phyloP scores from a whole-genome alignment of 2,329 filamentous ascomycete species.

The Sclerotinia minor region DNA sequence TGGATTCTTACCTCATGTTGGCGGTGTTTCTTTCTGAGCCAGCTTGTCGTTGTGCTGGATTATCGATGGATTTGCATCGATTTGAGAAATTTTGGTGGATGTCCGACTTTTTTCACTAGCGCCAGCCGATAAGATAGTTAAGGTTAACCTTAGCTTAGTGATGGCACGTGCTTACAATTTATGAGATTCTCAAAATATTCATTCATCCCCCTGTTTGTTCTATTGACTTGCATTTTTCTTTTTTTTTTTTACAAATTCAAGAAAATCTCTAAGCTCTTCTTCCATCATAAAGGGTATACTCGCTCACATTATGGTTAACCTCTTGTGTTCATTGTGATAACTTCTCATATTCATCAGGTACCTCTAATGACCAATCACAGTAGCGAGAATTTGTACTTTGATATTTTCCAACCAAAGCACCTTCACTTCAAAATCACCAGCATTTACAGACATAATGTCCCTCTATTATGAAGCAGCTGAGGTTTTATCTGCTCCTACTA shows the following conservation, averaged over 20 bases:
- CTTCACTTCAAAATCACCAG: not conserved
- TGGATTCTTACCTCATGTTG: constrained; percentile 25
- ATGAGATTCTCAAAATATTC: not conserved
- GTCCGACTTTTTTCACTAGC: constrained; percentile 25
- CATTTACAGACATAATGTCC: constrained; percentile 62
- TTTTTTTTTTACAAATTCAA: not conserved
- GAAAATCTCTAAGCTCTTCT: not conserved
- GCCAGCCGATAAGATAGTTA: constrained; percentile 24
- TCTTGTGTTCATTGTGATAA: constrained; percentile 5
- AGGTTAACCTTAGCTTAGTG: not conserved
- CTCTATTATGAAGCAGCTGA: constrained; percentile 90
- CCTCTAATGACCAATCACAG: constrained; percentile 11
- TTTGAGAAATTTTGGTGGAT: constrained; percentile 25
- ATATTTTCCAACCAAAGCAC: constrained; percentile 19
- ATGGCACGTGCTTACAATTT: constrained; percentile 19
- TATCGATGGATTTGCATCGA: constrained; percentile 11
- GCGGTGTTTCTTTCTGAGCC: constrained; percentile 14
- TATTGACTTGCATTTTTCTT: not conserved
- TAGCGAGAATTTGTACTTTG: constrained; percentile 15
- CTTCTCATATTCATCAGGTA: constrained; percentile 5
- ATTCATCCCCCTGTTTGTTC: constrained; percentile 2
- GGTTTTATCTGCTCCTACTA: constrained; percentile 63
- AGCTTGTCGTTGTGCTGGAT: constrained; percentile 24
- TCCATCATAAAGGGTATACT: not conserved
- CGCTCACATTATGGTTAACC: not conserved